A percentile compares a stretch with the other conserved stretches of the same genome.
phyloP scores from a whole-genome alignment of 257 asterid genomes.

The Solanum virginianum region DNA sequence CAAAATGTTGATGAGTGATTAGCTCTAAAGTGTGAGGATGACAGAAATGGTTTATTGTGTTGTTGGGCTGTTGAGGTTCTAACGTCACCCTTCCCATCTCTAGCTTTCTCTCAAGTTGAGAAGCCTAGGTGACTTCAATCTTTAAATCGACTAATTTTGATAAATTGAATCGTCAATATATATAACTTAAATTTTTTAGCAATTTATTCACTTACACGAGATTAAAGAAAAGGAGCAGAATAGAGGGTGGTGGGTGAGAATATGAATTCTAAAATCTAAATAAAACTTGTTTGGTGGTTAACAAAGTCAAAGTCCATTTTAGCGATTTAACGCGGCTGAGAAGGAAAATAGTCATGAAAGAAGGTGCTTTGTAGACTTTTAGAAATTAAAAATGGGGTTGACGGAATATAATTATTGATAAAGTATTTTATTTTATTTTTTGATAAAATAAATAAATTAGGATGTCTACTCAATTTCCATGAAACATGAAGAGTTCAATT shows the following conservation, averaged over 20 bases:
- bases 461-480: neutral
- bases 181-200: neutral
- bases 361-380: neutral
- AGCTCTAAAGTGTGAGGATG: slow-evolving; percentile 34
- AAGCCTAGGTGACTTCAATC: neutral
- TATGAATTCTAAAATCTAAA: neutral
- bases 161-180: neutral
- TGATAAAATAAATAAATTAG: neutral
- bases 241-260: neutral
- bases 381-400: neutral
- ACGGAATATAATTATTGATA: neutral
- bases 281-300: neutral
- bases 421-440: neutral
- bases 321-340: neutral
- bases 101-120: neutral
- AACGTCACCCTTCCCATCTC: neutral
- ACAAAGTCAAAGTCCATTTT: neutral
- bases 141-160: neutral
- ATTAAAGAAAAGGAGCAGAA: neutral
- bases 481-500: neutral
- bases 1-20: slow-evolving; percentile 2
- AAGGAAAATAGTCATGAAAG: neutral
- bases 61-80: neutral
- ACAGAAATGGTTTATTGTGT: slow-evolving; percentile 31
- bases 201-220: neutral